These are phyloP conservation scores for Venustampulla echinocandica DNA, from an alignment of 495 filamentous ascomycete genomes.

Conservation along the genomic window DNA sequence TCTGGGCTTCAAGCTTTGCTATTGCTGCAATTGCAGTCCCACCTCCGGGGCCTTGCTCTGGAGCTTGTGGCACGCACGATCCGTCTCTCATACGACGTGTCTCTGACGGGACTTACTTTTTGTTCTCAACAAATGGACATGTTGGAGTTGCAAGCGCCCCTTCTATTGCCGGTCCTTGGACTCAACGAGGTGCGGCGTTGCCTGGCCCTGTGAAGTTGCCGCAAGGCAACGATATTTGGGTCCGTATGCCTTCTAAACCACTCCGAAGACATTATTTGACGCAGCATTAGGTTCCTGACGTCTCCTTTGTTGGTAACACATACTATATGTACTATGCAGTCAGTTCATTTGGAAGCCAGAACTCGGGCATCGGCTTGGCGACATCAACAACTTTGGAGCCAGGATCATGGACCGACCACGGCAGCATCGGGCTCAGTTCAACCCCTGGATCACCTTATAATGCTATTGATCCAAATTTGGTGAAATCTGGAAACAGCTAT, in stretches of 20 bases:
- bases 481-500: slow-evolving; percentile 35
- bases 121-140: slow-evolving; percentile 56
- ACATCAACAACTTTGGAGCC: slow-evolving; percentile 51
- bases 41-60: slow-evolving; percentile 42
- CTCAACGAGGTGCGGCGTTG: slow-evolving; percentile 46
- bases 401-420: slow-evolving; percentile 52
- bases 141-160: slow-evolving; percentile 51
- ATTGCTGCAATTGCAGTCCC: no score
- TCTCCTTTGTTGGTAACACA: slow-evolving; percentile 40
- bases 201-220: slow-evolving; percentile 44
- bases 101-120: slow-evolving; percentile 63
- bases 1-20: no score
- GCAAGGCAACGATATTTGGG: slow-evolving; percentile 53
- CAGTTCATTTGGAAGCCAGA: slow-evolving; percentile 53
- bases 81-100: slow-evolving; percentile 7
- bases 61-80: slow-evolving; percentile 46
- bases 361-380: slow-evolving; percentile 59
- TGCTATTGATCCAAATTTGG: slow-evolving; percentile 60
- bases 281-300: slow-evolving; percentile 54
- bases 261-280: background rate
- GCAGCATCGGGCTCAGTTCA: slow-evolving; percentile 41
- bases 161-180: slow-evolving; percentile 57
- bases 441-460: slow-evolving; percentile 46
- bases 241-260: slow-evolving; percentile 25
- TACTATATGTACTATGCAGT: slow-evolving; percentile 73